Percentiles rank a stretch among this genome's conserved stretches.
These are phyloP conservation scores for Clarireedia hainanense DNA, from an alignment of 2,329 filamentous ascomycete genomes.

Conservation along the genomic window DNA sequence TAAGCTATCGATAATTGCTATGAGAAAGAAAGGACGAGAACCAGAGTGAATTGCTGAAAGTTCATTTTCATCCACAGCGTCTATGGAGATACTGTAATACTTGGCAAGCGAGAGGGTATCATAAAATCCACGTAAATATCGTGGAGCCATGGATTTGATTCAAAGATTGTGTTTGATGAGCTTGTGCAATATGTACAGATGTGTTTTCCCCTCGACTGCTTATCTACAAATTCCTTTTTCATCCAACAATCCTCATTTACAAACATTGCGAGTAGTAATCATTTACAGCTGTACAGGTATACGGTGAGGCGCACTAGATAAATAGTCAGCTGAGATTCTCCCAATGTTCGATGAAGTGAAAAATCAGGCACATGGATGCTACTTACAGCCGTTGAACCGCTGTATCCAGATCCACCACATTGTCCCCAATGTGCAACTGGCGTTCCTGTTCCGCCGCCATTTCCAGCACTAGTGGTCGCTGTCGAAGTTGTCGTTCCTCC, in stretches of 20 bases:
- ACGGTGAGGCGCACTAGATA: constrained; percentile 1
- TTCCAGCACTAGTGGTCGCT: background rate
- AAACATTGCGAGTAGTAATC: constrained; percentile 5
- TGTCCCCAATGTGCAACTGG: background rate
- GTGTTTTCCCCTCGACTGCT: too few species aligned
- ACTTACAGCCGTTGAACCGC: constrained; percentile 4
- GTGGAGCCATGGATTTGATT: too few species aligned
- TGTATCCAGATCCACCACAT: constrained; percentile 3
- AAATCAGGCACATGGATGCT: background rate
- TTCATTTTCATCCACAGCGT: too few species aligned
- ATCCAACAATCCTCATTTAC: constrained; percentile 1
- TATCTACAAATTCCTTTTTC: background rate
- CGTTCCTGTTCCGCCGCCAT: background rate
- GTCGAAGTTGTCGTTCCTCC: background rate
- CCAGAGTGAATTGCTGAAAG: too few species aligned
- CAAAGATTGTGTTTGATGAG: too few species aligned
- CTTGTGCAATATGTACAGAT: too few species aligned
- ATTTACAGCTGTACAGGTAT: background rate
- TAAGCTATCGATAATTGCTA: too few species aligned
- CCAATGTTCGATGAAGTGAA: background rate
- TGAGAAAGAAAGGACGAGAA: too few species aligned
- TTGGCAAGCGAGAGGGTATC: too few species aligned
- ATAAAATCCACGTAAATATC: too few species aligned
- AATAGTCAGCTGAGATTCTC: background rate
- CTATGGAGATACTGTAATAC: too few species aligned